Conservation (phyloP, 495 filamentous ascomycete species). For the Penicillium odoratum region DNA sequence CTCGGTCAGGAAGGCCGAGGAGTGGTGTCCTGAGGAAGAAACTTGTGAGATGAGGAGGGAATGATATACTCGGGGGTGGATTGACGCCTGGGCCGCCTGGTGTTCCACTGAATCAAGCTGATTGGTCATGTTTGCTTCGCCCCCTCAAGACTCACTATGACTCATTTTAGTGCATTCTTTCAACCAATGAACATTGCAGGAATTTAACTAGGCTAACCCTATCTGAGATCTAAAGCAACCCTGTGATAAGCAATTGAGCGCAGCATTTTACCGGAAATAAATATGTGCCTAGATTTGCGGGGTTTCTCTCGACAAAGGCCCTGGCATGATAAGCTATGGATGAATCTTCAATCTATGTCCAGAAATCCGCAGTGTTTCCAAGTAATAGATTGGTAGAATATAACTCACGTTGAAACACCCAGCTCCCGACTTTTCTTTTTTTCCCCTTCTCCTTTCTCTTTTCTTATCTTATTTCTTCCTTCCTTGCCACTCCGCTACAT, state of each 20-base stretch:
- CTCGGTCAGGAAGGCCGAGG: slow-evolving; percentile 21
- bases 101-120: background rate
- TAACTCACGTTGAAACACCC: too few species aligned
- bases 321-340: too few species aligned
- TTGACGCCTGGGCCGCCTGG: slow-evolving; percentile 7
- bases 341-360: too few species aligned
- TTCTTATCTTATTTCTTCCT: too few species aligned
- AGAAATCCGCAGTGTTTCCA: too few species aligned
- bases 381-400: too few species aligned
- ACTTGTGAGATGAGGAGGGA: slow-evolving; percentile 2
- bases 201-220: background rate
- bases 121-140: slow-evolving; percentile 16
- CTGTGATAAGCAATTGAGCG: background rate
- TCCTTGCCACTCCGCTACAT: too few species aligned
- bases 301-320: background rate
- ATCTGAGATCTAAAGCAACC: slow-evolving; percentile 3
- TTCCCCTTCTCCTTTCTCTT: too few species aligned
- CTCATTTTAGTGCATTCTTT: slow-evolving; percentile 29
- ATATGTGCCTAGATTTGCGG: background rate
- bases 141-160: slow-evolving; percentile 28
- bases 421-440: too few species aligned
- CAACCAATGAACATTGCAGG: slow-evolving; percentile 15
- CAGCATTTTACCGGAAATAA: background rate
- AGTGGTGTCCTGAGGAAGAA: slow-evolving; percentile 31
- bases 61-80: slow-evolving; percentile 13